phyloP scores from a whole-genome alignment of 2,329 filamentous ascomycete species.

The Claviceps arundinis region DNA sequence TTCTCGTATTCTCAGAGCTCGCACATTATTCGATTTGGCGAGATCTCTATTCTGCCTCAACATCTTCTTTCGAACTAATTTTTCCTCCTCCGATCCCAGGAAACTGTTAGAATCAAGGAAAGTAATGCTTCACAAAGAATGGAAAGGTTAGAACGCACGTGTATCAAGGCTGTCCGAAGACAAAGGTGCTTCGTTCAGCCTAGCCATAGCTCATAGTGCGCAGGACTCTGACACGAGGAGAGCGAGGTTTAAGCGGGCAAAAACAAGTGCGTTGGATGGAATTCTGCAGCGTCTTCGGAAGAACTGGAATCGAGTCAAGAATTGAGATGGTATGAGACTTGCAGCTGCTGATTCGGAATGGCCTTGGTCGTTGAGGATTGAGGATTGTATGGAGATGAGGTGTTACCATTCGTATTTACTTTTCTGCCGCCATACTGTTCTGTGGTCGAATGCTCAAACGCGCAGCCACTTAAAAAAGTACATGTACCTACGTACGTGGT shows the following conservation, averaged over 20 bases:
- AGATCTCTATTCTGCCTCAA: conserved; percentile 76
- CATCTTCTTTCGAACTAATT: conserved; percentile 63
- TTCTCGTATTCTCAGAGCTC: conserved; percentile 62
- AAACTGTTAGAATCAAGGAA: not conserved
- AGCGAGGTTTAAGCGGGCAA: not conserved
- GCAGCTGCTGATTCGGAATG: conserved; percentile 4
- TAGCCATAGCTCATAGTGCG: conserved; percentile 50
- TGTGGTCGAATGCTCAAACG: conserved; percentile 6
- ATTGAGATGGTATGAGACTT: not conserved
- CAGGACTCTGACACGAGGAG: conserved; percentile 7
- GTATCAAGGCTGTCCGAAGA: conserved; percentile 58
- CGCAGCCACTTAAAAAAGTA: conserved; percentile 7
- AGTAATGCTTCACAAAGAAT: not conserved
- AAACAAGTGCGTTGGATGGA: not conserved
- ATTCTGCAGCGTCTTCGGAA: not conserved
- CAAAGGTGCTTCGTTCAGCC: conserved; percentile 62
- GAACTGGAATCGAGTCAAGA: not conserved
- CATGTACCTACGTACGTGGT: conserved; percentile 9
- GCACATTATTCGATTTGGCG: conserved; percentile 63
- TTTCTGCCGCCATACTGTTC: conserved; percentile 9
- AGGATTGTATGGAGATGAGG: conserved; percentile 8
- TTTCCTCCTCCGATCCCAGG: too few species aligned
- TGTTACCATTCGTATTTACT: conserved; percentile 22
- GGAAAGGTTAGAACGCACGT: conserved; percentile 35
- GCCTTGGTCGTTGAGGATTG: conserved; percentile 1